These are phyloP conservation scores for Candida bentonensis DNA, from an alignment of 805 yeast species.

Conservation along the genomic window DNA sequence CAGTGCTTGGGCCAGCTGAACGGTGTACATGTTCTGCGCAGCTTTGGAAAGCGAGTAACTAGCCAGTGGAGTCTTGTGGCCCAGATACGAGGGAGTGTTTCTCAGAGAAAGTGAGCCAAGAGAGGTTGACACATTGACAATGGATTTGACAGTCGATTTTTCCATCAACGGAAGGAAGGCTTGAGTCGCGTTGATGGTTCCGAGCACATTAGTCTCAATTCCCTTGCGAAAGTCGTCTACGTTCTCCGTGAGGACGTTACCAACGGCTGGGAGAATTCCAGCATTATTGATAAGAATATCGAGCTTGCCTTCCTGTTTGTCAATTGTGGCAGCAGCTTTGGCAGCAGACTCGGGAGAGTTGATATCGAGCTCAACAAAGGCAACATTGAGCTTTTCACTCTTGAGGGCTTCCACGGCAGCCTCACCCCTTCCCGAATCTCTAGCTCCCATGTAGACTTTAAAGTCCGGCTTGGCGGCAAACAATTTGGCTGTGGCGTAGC, in stretches of 20 bases:
- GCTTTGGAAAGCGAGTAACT: background rate
- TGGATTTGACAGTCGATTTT: background rate
- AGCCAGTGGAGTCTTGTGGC: background rate
- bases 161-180: conserved; percentile 1
- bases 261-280: conserved; percentile 10
- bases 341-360: background rate
- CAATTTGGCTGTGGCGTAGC: conserved; percentile 1
- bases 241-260: background rate
- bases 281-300: conserved; percentile 23
- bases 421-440: background rate
- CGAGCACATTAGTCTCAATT: background rate
- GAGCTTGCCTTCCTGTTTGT: conserved; percentile 5
- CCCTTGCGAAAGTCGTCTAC: background rate
- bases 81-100: background rate
- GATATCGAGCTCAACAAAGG: conserved; percentile 1
- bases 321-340: background rate
- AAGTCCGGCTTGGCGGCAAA: conserved; percentile 3
- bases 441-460: background rate
- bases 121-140: conserved; percentile 1
- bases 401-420: background rate
- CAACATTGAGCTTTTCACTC: background rate
- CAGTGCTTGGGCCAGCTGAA: background rate
- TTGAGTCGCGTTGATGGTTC: background rate
- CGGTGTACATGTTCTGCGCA: conserved; percentile 2
- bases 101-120: background rate